Evolutionary conservation across 2,329 filamentous ascomycete species (phyloP), one percentile per base, ranked within the genome.

Genomic region (Ophiostoma tasmaniense): DNA sequence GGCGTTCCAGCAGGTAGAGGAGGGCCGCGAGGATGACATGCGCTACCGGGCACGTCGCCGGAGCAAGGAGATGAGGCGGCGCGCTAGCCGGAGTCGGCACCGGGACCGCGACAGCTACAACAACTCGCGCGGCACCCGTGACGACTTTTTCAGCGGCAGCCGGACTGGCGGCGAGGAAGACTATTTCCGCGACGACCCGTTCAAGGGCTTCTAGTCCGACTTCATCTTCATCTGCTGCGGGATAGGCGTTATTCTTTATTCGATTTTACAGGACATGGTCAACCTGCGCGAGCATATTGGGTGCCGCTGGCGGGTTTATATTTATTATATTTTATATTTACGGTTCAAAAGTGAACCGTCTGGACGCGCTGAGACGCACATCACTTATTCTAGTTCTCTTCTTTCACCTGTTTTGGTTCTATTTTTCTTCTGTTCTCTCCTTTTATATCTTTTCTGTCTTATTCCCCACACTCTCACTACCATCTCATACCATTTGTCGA

Each of bases 151-250:
- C 71, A 75, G 79, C 3, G 81, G 81, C 25, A 84, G 80, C 68
- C 79, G 80, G 69, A 81, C 79, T 77, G 79, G 11, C 78, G 79
- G 20, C 7, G 84, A 87, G 71, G 85, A 88, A 69, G 85, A 88
- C 69, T 86, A 81, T 73, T 79, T 79, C 73, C 79, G 83, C 50
- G 84, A 88, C 30, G 86, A 89, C 71, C 87, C 87, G 1, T 89
- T 89, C 73, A 82, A 80, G 73, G 86, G 86, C 3, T 89, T 89
- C 73, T 89, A 75, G 50, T 11, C n/a, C n/a, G n/a, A n/a, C n/a
- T n/a, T 33, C 33, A 33, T 33, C 33, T 33, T 55, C 50, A 25
- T 55, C 50, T 55, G n/a, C 50, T 55, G 50, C n/a, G 50, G 6
- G 39, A n/a, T n/a, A 20, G 52, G n/a, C 37, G 28, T n/a, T 69